Evolutionary conservation across 129 eudicot genomes (phyloP).

Genomic region (Flaveria trinervia): DNA sequence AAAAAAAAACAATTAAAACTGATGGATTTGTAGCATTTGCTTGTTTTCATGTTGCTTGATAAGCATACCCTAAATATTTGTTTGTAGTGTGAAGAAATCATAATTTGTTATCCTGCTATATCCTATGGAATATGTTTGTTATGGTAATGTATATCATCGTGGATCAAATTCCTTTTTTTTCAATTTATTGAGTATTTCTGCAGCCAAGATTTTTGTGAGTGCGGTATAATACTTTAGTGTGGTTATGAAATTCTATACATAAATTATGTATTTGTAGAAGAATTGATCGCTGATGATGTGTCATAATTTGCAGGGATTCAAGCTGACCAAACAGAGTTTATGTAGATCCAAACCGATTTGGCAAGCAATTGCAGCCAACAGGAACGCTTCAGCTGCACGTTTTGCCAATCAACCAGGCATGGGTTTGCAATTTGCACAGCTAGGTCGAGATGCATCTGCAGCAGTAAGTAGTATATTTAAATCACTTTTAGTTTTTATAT

Average conservation of each 20-base stretch:
- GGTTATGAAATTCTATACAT: not conserved
- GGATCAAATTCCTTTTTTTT: not conserved
- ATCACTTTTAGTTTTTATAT: not conserved
- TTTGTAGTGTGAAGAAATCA: not conserved
- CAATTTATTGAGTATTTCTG: not conserved
- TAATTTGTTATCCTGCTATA: not conserved
- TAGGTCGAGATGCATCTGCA: conserved; percentile 95
- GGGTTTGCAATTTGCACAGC: conserved; percentile 88
- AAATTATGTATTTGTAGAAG: not conserved
- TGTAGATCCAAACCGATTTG: conserved; percentile 70
- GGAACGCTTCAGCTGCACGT: conserved; percentile 58
- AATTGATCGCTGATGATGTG: not conserved
- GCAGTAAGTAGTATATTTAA: conserved; percentile 52
- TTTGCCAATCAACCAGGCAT: conserved; percentile 62
- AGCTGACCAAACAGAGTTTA: conserved; percentile 61
- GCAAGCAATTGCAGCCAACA: conserved; percentile 73
- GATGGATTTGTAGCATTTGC: not conserved
- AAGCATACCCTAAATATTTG: not conserved
- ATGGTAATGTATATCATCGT: not conserved
- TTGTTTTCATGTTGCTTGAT: conserved; percentile 3
- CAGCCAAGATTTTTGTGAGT: not conserved
- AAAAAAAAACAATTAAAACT: not conserved
- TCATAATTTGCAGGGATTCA: conserved; percentile 58
- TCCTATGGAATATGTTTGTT: not conserved
- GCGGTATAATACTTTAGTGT: not conserved